Base-by-base conservation (phyloP, 805 yeast genomes). In the Kodamaea nitidulidarum region DNA sequence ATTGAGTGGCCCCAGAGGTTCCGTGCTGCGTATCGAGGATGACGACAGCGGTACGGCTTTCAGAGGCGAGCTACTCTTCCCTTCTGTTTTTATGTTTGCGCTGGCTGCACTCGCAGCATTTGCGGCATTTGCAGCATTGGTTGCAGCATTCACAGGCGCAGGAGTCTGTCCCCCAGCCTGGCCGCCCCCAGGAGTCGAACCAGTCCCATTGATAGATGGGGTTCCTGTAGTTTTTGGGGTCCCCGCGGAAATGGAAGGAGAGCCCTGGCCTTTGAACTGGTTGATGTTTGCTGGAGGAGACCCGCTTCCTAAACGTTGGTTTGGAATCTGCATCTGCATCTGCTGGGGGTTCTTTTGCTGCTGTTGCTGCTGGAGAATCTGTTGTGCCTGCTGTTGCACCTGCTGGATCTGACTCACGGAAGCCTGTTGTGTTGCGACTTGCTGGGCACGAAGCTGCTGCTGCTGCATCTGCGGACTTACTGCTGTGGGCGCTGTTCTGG, bases 61-160 rank as follows among this genome's bases (percentile, higher is more conserved):
- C 39, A 26, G 38, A 11, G 37, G 34, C 11, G 39, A 20, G 22
- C 22, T 15, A 27, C 31, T 26, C 34, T 37, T 36, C 4, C 45
- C 43, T 15, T 28, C n/a, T 43, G 45, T 39, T 42, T 42, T 27
- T 51, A 42, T 11, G 54, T 46, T 15, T 44, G 34, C 44, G 10
- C 27, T 25, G 11, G 42, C 52, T 10, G 54, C 54, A 14, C 63
- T 78, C 15, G 75, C 73, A 15, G 78, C 78, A 50, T 25, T 25
- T 70, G 75, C 73, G 15, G 78, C 78, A 49, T 71, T 72, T 5
- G 76, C 70, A 8, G 71, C 46, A 26, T 25, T 34, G 6, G 46
- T 20, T n/a, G 37, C 41, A 11, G 37, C 37, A 20, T 38, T 38
- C 3, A 32, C 35, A 2, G 41, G 32, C 2, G 36, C 37, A 5